A percentile compares a stretch with the other conserved stretches of the same genome.
Conservation (phyloP, 768 basidiomycete species). For the Wakefieldia striispora region DNA sequence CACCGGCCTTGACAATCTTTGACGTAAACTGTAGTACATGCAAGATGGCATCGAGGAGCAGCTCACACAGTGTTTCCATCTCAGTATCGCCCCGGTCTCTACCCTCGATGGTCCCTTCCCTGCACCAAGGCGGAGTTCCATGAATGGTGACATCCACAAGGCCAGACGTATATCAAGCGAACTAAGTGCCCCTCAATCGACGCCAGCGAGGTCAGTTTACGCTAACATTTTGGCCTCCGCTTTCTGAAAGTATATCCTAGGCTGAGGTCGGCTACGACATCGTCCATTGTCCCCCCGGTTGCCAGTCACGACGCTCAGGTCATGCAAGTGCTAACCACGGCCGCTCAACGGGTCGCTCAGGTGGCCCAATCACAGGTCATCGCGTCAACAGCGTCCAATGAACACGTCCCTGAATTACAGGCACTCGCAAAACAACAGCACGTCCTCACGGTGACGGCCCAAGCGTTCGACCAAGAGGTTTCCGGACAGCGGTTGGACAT, state of each 20-base stretch:
- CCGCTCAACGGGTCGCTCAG: constrained; percentile 75
- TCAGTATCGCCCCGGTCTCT: constrained; percentile 69
- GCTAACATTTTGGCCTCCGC: neutral
- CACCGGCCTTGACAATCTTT: constrained; percentile 5
- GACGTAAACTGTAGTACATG: constrained; percentile 38
- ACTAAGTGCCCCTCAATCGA: constrained; percentile 32
- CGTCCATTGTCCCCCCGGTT: constrained; percentile 34
- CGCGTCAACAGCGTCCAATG: constrained; percentile 46
- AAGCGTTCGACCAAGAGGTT: constrained; percentile 72
- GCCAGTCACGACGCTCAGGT: constrained; percentile 64
- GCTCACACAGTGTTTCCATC: constrained; percentile 62
- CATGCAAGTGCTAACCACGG: constrained; percentile 72
- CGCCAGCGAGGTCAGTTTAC: constrained; percentile 28
- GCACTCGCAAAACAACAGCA: constrained; percentile 80
- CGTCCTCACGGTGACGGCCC: constrained; percentile 67
- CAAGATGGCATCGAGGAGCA: constrained; percentile 75
- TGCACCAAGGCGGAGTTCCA: constrained; percentile 46
- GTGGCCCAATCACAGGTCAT: constrained; percentile 69
- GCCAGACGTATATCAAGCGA: constrained; percentile 44
- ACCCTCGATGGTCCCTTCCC: constrained; percentile 45
- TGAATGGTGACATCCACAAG: constrained; percentile 42
- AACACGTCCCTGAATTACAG: constrained; percentile 49
- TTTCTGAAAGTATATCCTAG: constrained; percentile 14
- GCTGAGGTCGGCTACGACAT: constrained; percentile 31
- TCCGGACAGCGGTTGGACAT: constrained; percentile 50